Evolutionary conservation across 2,329 filamentous ascomycete species (phyloP), one percentile per base, ranked within the genome.

Genomic region (Pseudogymnoascus sp.): DNA sequence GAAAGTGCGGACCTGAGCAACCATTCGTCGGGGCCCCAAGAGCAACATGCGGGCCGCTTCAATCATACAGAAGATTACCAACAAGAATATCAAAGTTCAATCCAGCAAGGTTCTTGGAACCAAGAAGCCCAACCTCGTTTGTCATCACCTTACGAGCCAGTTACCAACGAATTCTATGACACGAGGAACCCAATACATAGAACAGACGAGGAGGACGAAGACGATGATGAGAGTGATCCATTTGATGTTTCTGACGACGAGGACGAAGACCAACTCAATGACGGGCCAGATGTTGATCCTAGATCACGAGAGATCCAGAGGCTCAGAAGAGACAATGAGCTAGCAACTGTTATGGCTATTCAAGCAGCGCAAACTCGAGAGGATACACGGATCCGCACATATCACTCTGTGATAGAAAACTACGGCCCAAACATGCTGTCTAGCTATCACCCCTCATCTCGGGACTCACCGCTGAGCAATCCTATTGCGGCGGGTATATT

Each of bases 401-500:
- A 80, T 65, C 78, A 75, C 4, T 78, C 76, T 6, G 79, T 79
- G 58, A 69, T 73, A 12, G 66, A 71, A 58, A 63, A 68, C 4
- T 33, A 61, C 12, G 73, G 79, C 13, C 78, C 79, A 36, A 76
- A 80, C 61, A 77, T 81, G 33, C 78, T 92, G 51, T 80, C 85
- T 12, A 85, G 82, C 2, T 92, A 92, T 68, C 80, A 81, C 41
- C 87, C 88, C 4, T 84, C 84, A 0, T 81, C 84, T 3, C 76
- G 81, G 21, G 84, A 84, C 33, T 88, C 87, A 39, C 92, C 94
- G 33, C 77, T 97, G 29, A 90, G 87, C 67, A 91, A 97, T 66
- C 83, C 85, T 2, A 87, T 88, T 66, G 93, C 91, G 9, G 88
- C 91, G 12, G 83, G 87, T 31, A 86, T 96, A 5, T 97, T 97